phyloP scores from a whole-genome alignment of 352 stramenopile genomes.

The Pythium dissotocum region DNA sequence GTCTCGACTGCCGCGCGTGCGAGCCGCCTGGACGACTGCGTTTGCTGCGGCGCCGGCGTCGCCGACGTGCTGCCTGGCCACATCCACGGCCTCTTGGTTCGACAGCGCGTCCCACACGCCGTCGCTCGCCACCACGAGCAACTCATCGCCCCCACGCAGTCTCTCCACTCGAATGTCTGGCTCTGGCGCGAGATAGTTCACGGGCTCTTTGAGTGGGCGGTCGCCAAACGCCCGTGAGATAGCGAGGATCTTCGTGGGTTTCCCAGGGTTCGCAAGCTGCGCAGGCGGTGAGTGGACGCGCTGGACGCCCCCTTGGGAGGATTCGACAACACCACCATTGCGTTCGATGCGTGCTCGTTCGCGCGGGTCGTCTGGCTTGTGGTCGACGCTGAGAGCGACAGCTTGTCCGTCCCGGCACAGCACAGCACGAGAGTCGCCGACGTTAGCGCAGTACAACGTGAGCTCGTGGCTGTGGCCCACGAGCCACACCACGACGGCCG shows the following conservation, averaged over 20 bases:
- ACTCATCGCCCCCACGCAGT: conserved; percentile 46
- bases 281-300: conserved; percentile 57
- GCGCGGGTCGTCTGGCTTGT: conserved; percentile 51
- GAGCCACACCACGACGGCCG: conserved; percentile 56
- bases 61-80: conserved; percentile 41
- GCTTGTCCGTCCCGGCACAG: conserved; percentile 45
- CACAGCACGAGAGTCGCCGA: conserved; percentile 66
- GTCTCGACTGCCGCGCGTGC: conserved; percentile 51
- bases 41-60: conserved; percentile 44
- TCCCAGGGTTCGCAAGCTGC: conserved; percentile 32
- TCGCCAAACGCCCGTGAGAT: conserved; percentile 69
- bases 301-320: conserved; percentile 40
- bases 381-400: conserved; percentile 50
- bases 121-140: conserved; percentile 63
- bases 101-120: conserved; percentile 66
- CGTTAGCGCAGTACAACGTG: conserved; percentile 58
- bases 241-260: conserved; percentile 40
- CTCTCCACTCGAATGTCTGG: conserved; percentile 42
- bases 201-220: conserved; percentile 47
- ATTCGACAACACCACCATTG: conserved; percentile 50
- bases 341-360: conserved; percentile 54
- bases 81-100: conserved; percentile 55
- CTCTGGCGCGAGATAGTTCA: conserved; percentile 49
- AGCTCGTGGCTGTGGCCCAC: conserved; percentile 24
- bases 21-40: conserved; percentile 59